phyloP scores from a whole-genome alignment of 2,329 filamentous ascomycete genomes.

The Penicillium thymicola region DNA sequence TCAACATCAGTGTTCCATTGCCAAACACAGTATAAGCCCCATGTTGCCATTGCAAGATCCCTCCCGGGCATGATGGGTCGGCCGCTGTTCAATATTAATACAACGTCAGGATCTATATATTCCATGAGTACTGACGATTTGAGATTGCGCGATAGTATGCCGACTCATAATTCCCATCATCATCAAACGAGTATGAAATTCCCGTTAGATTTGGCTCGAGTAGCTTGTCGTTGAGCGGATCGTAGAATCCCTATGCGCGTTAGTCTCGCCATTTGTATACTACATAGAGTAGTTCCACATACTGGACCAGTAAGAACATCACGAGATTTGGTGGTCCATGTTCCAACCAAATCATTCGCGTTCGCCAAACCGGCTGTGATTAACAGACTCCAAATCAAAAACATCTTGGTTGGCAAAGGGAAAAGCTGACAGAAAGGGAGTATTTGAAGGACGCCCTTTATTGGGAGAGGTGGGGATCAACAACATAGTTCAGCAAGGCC shows the following conservation, averaged over 20 bases:
- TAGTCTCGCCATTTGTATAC: conserved; percentile 3
- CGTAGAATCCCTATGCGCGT: conserved; percentile 61
- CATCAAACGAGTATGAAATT: conserved; percentile 71
- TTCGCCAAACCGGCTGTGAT: conserved; percentile 38
- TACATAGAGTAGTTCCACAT: conserved; percentile 26
- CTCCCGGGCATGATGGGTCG: conserved; percentile 59
- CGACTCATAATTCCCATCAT: conserved; percentile 65
- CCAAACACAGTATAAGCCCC: conserved; percentile 57
- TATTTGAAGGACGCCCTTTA: conserved; percentile 17
- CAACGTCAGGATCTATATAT: background rate
- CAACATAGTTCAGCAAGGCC: background rate
- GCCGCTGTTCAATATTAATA: conserved; percentile 44
- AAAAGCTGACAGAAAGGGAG: conserved; percentile 9
- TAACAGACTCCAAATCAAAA: conserved; percentile 38
- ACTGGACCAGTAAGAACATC: conserved; percentile 68
- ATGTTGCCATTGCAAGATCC: conserved; percentile 71
- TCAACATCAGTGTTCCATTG: conserved; percentile 59
- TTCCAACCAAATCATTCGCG: conserved; percentile 59
- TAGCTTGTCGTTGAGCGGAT: conserved; percentile 62
- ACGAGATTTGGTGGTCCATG: conserved; percentile 69
- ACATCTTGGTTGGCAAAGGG: conserved; percentile 21
- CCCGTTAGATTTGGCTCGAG: conserved; percentile 65
- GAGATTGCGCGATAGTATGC: conserved; percentile 67
- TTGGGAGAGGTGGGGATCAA: conserved; percentile 19
- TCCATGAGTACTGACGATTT: conserved; percentile 55